phyloP scores from a whole-genome alignment of 148 eudicot genomes.

The Drosera capensis region DNA sequence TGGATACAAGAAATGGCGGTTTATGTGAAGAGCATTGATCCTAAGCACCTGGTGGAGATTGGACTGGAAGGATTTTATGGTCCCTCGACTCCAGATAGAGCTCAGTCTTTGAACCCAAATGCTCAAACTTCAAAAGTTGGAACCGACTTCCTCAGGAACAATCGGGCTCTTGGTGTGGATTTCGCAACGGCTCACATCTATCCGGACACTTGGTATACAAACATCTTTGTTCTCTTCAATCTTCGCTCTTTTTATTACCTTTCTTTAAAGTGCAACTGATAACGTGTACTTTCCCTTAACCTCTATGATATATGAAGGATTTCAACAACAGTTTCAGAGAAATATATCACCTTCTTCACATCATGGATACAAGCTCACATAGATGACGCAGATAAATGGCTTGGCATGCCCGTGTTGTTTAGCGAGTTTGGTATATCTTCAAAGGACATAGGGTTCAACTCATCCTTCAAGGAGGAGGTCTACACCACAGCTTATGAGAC shows the following conservation, averaged over 20 bases:
- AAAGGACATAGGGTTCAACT: constrained; percentile 52
- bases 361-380: constrained; percentile 81
- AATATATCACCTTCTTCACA: constrained; percentile 38
- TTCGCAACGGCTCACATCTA: constrained; percentile 81
- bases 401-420: constrained; percentile 61
- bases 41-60: constrained; percentile 63
- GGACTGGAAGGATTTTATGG: constrained; percentile 87
- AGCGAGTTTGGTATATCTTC: constrained; percentile 57
- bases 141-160: constrained; percentile 73
- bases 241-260: background rate
- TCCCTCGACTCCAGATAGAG: constrained; percentile 46
- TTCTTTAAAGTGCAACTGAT: background rate
- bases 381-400: constrained; percentile 53
- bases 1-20: constrained; percentile 93
- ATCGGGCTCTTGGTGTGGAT: constrained; percentile 72
- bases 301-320: constrained; percentile 26
- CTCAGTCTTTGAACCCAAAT: constrained; percentile 42
- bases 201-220: constrained; percentile 55
- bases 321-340: constrained; percentile 30
- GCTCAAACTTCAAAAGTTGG: constrained; percentile 55
- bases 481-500: constrained; percentile 30
- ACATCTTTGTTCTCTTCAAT: background rate
- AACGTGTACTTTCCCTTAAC: background rate
- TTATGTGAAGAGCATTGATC: constrained; percentile 64
- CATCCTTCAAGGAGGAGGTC: constrained; percentile 35